Percentiles rank a stretch among this genome's conserved stretches.
These are phyloP conservation scores for Aristolochia contorta DNA, from an alignment of 164 flowering plant species.

Conservation along the genomic window DNA sequence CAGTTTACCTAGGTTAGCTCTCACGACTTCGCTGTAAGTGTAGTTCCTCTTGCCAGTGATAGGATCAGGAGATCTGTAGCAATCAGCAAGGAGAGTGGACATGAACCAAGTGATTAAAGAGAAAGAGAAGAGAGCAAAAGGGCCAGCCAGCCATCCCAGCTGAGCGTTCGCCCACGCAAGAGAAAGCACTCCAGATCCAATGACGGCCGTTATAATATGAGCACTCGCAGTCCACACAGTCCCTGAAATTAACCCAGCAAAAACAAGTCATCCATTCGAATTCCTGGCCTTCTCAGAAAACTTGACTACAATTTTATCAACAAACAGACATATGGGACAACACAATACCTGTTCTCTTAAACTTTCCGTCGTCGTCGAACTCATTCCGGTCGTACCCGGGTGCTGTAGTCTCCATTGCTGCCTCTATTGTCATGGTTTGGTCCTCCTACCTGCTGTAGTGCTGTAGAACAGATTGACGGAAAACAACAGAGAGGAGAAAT, in stretches of 20 bases:
- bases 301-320: no score
- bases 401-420: slow-evolving; percentile 1
- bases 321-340: no score
- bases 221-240: slow-evolving; percentile 87
- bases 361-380: slow-evolving; percentile 23
- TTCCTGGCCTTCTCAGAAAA: no score
- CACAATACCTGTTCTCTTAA: slow-evolving; percentile 19
- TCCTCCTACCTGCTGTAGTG: neutral
- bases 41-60: slow-evolving; percentile 77
- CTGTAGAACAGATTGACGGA: neutral
- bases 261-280: neutral
- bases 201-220: slow-evolving; percentile 92
- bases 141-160: slow-evolving; percentile 87
- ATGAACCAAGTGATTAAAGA: slow-evolving; percentile 78
- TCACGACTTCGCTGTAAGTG: slow-evolving; percentile 83
- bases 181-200: slow-evolving; percentile 91
- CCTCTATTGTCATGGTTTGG: neutral
- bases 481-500: no score
- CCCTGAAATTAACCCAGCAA: slow-evolving; percentile 30
- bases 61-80: slow-evolving; percentile 75
- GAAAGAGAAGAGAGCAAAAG: slow-evolving; percentile 57
- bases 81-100: slow-evolving; percentile 74
- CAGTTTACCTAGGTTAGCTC: slow-evolving; percentile 57
- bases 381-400: neutral
- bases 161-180: slow-evolving; percentile 93